phyloP scores from a whole-genome alignment of 106 monocot species.

The Apostasia ramifera region DNA sequence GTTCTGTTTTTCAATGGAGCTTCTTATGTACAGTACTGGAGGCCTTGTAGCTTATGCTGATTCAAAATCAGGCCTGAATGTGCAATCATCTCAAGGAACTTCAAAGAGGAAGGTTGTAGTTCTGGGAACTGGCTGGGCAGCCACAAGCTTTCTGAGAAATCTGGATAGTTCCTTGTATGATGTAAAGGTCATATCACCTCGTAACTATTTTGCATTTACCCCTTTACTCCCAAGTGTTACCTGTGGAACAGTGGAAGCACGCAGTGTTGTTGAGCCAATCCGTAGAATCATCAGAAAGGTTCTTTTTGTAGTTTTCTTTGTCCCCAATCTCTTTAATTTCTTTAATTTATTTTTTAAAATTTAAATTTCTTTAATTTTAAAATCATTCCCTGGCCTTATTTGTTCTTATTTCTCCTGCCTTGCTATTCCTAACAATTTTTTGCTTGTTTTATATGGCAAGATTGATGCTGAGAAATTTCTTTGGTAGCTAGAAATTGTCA shows the following conservation, averaged over 20 bases:
- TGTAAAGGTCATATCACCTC: slow-evolving; percentile 66
- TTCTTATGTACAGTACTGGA: slow-evolving; percentile 37
- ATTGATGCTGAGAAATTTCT: too few relatives aligned
- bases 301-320: background rate
- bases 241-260: slow-evolving; percentile 67
- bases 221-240: slow-evolving; percentile 80
- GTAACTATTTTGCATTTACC: slow-evolving; percentile 80
- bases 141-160: slow-evolving; percentile 58
- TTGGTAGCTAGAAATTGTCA: too few relatives aligned
- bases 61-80: slow-evolving; percentile 22
- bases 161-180: slow-evolving; percentile 58
- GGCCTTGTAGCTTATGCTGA: slow-evolving; percentile 74
- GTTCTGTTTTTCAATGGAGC: background rate
- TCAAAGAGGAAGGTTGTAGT: slow-evolving; percentile 63
- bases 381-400: too few relatives aligned
- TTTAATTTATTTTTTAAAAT: too few relatives aligned
- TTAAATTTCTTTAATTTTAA: too few relatives aligned
- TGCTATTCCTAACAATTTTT: too few relatives aligned
- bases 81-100: slow-evolving; percentile 17
- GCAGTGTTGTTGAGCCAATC: slow-evolving; percentile 67
- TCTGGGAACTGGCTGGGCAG: slow-evolving; percentile 85
- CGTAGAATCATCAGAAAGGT: slow-evolving; percentile 66
- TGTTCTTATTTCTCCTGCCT: too few relatives aligned
- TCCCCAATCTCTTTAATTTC: background rate
- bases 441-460: too few relatives aligned